Conservation (phyloP, 805 yeast species). For the Ogataea allantospora region DNA sequence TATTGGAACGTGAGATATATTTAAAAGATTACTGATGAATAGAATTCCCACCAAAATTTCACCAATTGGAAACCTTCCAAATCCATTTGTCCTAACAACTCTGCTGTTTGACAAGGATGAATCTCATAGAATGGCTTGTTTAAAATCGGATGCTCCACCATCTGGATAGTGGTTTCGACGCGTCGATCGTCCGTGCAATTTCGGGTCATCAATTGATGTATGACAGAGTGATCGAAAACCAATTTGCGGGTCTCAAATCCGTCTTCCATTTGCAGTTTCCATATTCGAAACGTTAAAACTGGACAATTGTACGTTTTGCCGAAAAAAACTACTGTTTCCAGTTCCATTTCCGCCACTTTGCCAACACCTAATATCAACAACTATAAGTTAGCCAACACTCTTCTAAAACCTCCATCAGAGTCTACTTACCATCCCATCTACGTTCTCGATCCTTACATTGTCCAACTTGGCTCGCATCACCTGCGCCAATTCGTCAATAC, state of each 20-base stretch:
- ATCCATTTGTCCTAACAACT: conserved; percentile 21
- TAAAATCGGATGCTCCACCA: conserved; percentile 13
- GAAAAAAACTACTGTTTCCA: conserved; percentile 14
- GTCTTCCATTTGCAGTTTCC: background rate
- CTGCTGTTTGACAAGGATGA: conserved; percentile 42
- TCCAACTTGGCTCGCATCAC: background rate
- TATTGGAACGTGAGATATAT: background rate
- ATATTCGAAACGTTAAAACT: conserved; percentile 18
- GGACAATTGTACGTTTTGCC: conserved; percentile 16
- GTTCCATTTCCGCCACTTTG: conserved; percentile 1
- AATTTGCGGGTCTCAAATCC: conserved; percentile 13
- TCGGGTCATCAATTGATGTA: conserved; percentile 4
- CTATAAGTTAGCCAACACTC: conserved; percentile 3
- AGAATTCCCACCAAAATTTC: conserved; percentile 32
- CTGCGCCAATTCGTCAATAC: background rate
- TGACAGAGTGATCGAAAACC: conserved; percentile 11
- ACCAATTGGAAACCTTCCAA: conserved; percentile 19
- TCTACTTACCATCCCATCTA: conserved; percentile 2
- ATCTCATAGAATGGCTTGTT: conserved; percentile 26
- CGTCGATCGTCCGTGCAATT: conserved; percentile 8
- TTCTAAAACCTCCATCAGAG: too few relatives aligned
- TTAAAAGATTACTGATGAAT: conserved; percentile 12
- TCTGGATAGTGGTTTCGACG: conserved; percentile 8
- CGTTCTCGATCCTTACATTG: conserved; percentile 1
- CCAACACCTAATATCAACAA: background rate